phyloP scores from a whole-genome alignment of 306 rosid species.

The Prunus mume region DNA sequence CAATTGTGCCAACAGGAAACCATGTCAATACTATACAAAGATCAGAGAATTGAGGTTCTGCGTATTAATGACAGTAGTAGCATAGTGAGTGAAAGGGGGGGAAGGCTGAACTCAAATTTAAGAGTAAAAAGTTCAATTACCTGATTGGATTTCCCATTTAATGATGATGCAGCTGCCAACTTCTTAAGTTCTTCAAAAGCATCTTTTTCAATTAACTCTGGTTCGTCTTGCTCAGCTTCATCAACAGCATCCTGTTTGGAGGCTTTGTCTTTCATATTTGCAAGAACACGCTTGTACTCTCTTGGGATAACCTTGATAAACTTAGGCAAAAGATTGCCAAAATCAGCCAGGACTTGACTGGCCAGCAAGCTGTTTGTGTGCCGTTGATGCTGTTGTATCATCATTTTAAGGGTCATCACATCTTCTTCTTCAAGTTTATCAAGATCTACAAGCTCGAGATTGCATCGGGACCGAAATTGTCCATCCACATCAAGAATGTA shows the following conservation, averaged over 20 bases:
- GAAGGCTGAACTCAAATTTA: neutral
- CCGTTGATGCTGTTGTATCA: slow-evolving; percentile 97
- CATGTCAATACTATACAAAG: neutral
- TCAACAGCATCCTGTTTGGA: slow-evolving; percentile 39
- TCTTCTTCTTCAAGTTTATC: slow-evolving; percentile 87
- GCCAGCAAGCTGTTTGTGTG: slow-evolving; percentile 82
- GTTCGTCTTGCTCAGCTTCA: slow-evolving; percentile 49
- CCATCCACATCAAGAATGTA: slow-evolving; percentile 78
- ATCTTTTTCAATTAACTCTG: slow-evolving; percentile 55
- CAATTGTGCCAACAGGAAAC: neutral
- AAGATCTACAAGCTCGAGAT: slow-evolving; percentile 88
- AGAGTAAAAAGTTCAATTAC: slow-evolving; percentile 26
- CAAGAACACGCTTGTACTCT: slow-evolving; percentile 86
- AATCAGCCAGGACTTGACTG: slow-evolving; percentile 72
- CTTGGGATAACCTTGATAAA: slow-evolving; percentile 87
- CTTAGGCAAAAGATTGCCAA: slow-evolving; percentile 69
- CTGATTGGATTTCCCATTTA: slow-evolving; percentile 59
- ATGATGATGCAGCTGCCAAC: slow-evolving; percentile 56
- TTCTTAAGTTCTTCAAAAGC: slow-evolving; percentile 96
- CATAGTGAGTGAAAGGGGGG: neutral
- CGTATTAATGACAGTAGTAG: neutral
- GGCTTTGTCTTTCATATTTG: slow-evolving; percentile 56
- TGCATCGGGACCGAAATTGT: slow-evolving; percentile 69
- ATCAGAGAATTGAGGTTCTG: neutral
- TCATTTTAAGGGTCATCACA: slow-evolving; percentile 64